phyloP scores from a whole-genome alignment of 148 eudicot genomes.

The Rhododendron simsii region DNA sequence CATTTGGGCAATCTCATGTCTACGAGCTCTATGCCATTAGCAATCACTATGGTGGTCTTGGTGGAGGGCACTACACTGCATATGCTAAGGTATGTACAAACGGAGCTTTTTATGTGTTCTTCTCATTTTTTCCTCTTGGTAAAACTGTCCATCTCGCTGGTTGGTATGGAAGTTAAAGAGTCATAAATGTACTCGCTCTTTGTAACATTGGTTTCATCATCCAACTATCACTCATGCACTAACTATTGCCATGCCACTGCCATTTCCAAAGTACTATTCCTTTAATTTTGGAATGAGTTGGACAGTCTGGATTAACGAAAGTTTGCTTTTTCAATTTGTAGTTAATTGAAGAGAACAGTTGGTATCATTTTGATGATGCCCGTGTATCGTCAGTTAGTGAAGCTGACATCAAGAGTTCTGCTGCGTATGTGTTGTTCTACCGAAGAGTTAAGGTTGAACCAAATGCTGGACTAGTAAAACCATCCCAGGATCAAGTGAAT shows the following conservation, averaged over 20 bases:
- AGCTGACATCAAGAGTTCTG: slow-evolving; percentile 76
- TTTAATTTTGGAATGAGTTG: not conserved
- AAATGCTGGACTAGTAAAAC: slow-evolving; percentile 21
- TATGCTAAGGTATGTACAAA: slow-evolving; percentile 67
- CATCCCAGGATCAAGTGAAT: slow-evolving; percentile 24
- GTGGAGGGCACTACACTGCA: slow-evolving; percentile 96
- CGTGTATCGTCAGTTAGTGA: slow-evolving; percentile 76
- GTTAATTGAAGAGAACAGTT: slow-evolving; percentile 80
- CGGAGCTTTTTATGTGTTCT: not conserved
- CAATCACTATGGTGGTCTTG: slow-evolving; percentile 99
- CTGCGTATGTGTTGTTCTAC: slow-evolving; percentile 96
- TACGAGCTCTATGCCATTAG: slow-evolving; percentile 94
- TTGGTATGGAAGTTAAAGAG: not conserved
- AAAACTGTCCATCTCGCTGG: not conserved
- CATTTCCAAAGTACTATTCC: not conserved
- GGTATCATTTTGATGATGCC: slow-evolving; percentile 97
- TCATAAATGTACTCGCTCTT: not conserved
- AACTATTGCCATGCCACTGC: not conserved
- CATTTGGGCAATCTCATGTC: slow-evolving; percentile 36
- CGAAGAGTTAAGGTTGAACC: slow-evolving; percentile 48
- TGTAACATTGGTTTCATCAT: not conserved
- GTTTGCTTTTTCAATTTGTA: slow-evolving; percentile 30
- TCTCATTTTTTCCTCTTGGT: not conserved
- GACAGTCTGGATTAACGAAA: slow-evolving; percentile 1
- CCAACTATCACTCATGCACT: not conserved